Conservation (phyloP, 106 monocot species). For the Dioscorea alata region DNA sequence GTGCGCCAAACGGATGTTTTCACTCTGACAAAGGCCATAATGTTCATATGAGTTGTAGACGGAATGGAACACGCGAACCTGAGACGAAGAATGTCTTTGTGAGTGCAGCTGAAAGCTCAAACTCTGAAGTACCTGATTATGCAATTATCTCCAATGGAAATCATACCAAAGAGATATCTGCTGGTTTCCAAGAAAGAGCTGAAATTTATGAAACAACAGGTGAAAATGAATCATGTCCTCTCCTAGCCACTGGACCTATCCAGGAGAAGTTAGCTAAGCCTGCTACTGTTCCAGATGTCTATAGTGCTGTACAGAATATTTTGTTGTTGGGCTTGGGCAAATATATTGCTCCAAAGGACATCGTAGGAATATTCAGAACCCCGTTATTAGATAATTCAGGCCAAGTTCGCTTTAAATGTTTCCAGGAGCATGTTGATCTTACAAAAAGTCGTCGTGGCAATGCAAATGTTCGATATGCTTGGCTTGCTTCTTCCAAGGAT, state of each 20-base stretch:
- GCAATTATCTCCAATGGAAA: slow-evolving; percentile 19
- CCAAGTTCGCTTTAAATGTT: slow-evolving; percentile 40
- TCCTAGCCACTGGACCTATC: slow-evolving; percentile 5
- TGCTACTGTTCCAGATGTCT: slow-evolving; percentile 10
- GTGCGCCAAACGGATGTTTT: slow-evolving; percentile 13
- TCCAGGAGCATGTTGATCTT: slow-evolving; percentile 56
- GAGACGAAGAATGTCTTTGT: slow-evolving; percentile 18
- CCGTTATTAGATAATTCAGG: slow-evolving; percentile 35
- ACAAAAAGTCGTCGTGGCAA: slow-evolving; percentile 44
- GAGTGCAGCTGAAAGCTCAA: slow-evolving; percentile 63
- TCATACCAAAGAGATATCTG: slow-evolving; percentile 12
- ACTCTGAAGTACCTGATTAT: slow-evolving; percentile 27
- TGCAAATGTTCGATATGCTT: slow-evolving; percentile 88
- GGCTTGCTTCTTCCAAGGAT: slow-evolving; percentile 65
- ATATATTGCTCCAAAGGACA: slow-evolving; percentile 47
- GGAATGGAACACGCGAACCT: slow-evolving; percentile 27
- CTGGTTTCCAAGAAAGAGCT: neutral
- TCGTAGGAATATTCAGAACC: slow-evolving; percentile 52
- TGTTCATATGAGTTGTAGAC: slow-evolving; percentile 13
- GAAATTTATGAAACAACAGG: slow-evolving; percentile 41
- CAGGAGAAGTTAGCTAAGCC: slow-evolving; percentile 13
- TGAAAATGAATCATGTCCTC: slow-evolving; percentile 58
- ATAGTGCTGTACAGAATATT: slow-evolving; percentile 49
- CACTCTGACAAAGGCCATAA: slow-evolving; percentile 6
- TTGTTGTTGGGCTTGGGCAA: slow-evolving; percentile 57